These are phyloP conservation scores for Botryotinia calthae DNA, from an alignment of 2,329 filamentous ascomycete genomes.

Conservation along the genomic window DNA sequence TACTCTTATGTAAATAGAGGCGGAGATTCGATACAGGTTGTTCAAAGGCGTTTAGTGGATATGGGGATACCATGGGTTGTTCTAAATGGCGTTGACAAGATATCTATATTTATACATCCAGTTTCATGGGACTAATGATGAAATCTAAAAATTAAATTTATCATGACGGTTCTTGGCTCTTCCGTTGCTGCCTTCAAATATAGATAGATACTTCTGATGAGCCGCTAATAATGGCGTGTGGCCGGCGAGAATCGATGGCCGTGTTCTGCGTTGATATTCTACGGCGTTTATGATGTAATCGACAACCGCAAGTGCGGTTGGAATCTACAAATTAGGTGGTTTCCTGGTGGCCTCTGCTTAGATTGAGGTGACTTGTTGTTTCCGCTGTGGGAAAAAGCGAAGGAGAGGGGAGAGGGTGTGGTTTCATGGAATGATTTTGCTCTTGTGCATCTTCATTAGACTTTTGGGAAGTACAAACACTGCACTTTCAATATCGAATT, in stretches of 20 bases:
- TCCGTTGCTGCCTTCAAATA: neutral
- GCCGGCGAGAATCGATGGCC: neutral
- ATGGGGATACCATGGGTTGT: conserved; percentile 13
- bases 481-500: too few species aligned
- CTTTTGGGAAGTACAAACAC: too few species aligned
- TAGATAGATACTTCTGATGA: neutral
- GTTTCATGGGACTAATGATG: neutral
- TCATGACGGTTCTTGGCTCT: neutral
- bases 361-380: neutral
- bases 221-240: neutral
- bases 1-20: neutral
- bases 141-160: neutral
- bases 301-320: neutral
- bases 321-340: neutral
- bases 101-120: neutral
- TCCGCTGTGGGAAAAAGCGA: too few species aligned
- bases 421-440: too few species aligned
- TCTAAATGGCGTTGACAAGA: conserved; percentile 5
- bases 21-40: neutral
- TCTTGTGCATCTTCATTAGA: too few species aligned
- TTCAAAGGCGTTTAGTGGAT: conserved; percentile 13
- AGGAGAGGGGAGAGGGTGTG: too few species aligned
- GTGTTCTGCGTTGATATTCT: neutral
- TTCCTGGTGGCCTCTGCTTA: neutral
- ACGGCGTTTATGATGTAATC: neutral